A percentile compares a stretch with the other conserved stretches of the same genome.
Evolutionary conservation across 495 filamentous ascomycete species (phyloP).

Genomic region (Lasiosphaeria ovina): DNA sequence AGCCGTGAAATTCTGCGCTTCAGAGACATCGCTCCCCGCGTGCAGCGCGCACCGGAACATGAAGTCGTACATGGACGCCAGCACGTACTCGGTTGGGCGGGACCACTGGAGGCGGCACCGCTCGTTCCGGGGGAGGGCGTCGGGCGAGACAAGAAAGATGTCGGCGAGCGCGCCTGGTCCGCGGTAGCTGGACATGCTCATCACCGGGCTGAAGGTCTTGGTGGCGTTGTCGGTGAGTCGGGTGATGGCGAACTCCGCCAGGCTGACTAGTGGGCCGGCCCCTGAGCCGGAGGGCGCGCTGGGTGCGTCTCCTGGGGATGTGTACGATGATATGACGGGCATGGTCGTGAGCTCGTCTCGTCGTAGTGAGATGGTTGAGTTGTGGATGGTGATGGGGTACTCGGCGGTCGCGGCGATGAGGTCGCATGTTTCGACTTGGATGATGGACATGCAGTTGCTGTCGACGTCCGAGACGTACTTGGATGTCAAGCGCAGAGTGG

Average conservation of each 20-base stretch:
- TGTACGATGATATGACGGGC: neutral
- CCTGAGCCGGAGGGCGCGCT: neutral
- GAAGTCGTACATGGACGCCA: slow-evolving; percentile 6
- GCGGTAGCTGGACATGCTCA: neutral
- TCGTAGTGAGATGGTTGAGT: slow-evolving; percentile 8
- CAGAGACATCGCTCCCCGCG: neutral
- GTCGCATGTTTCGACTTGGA: slow-evolving; percentile 11
- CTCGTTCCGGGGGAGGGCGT: neutral
- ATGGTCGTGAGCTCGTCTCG: slow-evolving; percentile 4
- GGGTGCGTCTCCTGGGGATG: neutral
- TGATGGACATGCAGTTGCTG: slow-evolving; percentile 11
- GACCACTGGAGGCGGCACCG: slow-evolving; percentile 1
- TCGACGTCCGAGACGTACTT: slow-evolving; percentile 7
- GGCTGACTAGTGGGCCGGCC: slow-evolving; percentile 1
- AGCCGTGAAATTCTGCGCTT: neutral
- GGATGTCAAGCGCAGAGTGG: slow-evolving; percentile 3
- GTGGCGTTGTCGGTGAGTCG: slow-evolving; percentile 1
- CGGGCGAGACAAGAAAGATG: neutral
- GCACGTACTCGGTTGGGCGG: slow-evolving; percentile 9
- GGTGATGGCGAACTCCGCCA: neutral
- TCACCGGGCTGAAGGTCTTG: neutral
- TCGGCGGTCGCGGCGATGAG: slow-evolving; percentile 13
- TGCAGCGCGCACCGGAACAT: slow-evolving; percentile 9
- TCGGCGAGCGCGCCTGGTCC: slow-evolving; percentile 6
- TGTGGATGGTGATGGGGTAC: slow-evolving; percentile 18